phyloP scores from a whole-genome alignment of 352 stramenopile genomes.

The Phytophthora foliorum region DNA sequence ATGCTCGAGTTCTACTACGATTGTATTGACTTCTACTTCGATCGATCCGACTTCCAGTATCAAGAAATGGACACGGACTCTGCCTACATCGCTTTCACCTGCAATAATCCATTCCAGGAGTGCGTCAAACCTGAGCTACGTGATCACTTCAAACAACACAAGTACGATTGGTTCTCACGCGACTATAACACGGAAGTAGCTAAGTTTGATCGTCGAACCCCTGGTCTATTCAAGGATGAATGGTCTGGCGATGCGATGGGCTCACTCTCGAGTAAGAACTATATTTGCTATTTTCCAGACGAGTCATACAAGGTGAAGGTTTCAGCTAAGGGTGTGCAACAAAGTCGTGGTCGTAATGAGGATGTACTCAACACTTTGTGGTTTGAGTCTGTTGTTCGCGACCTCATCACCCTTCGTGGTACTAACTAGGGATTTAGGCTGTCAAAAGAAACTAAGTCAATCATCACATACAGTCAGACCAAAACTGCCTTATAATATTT shows the following conservation, averaged over 20 bases:
- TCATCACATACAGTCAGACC: slow-evolving; percentile 39
- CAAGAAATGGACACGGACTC: slow-evolving; percentile 14
- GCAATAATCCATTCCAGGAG: slow-evolving; percentile 4
- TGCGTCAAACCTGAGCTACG: slow-evolving; percentile 15
- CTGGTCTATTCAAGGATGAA: slow-evolving; percentile 6
- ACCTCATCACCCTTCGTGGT: slow-evolving; percentile 32
- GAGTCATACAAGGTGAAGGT: neutral
- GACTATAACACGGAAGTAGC: slow-evolving; percentile 8
- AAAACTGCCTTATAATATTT: slow-evolving; percentile 39
- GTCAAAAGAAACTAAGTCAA: slow-evolving; percentile 33
- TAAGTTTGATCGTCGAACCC: neutral
- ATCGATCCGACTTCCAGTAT: slow-evolving; percentile 15
- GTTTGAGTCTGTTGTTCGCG: neutral
- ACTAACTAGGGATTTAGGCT: slow-evolving; percentile 44
- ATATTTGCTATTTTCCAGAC: neutral
- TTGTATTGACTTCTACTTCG: slow-evolving; percentile 11
- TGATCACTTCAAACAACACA: slow-evolving; percentile 7
- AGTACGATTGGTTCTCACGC: slow-evolving; percentile 15
- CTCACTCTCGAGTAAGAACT: too few species aligned
- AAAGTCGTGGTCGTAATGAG: too few species aligned
- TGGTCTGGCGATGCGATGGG: neutral
- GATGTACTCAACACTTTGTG: too few species aligned
- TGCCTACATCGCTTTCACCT: slow-evolving; percentile 1
- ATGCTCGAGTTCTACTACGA: slow-evolving; percentile 27
- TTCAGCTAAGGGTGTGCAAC: too few species aligned